These are phyloP conservation scores for Miscanthus lutarioriparius DNA, from an alignment of 176 grass and related monocot species.

Conservation along the genomic window DNA sequence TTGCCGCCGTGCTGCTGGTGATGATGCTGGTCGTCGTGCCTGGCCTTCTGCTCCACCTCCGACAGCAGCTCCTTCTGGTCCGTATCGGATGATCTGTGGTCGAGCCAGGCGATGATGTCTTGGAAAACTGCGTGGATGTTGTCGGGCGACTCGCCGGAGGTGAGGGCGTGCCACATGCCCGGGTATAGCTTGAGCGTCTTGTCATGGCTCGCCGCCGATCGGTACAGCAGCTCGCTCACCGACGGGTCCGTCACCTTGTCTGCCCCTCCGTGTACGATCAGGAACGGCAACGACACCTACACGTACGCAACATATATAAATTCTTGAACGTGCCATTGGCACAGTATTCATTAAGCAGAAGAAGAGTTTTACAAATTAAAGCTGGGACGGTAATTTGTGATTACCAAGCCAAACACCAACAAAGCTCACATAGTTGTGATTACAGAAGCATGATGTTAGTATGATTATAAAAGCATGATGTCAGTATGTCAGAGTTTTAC, in stretches of 20 bases:
- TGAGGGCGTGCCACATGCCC: conserved; percentile 79
- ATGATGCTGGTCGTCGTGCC: conserved; percentile 13
- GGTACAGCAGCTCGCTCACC: conserved; percentile 51
- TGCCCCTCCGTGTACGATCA: conserved; percentile 65
- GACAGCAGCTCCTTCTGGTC: neutral
- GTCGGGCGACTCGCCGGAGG: conserved; percentile 55
- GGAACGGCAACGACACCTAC: conserved; percentile 63
- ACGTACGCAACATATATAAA: neutral
- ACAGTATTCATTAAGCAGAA: too few relatives aligned
- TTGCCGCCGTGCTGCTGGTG: neutral
- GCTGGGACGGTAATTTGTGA: too few relatives aligned
- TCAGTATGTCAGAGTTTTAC: too few relatives aligned
- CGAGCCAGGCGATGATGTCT: conserved; percentile 63
- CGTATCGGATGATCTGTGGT: conserved; percentile 29
- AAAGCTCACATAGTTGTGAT: too few relatives aligned
- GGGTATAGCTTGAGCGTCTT: conserved; percentile 68
- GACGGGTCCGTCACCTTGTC: conserved; percentile 71
- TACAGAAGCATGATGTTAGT: too few relatives aligned
- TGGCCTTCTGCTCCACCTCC: conserved; percentile 43
- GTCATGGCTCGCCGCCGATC: conserved; percentile 48
- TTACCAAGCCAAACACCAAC: too few relatives aligned
- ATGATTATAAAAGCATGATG: too few relatives aligned
- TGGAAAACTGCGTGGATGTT: conserved; percentile 56
- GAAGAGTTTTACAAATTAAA: too few relatives aligned
- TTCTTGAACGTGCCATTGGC: too few relatives aligned